Evolutionary conservation across 192 early-diverging fungal species (phyloP).

Genomic region (Mortierella claussenii): DNA sequence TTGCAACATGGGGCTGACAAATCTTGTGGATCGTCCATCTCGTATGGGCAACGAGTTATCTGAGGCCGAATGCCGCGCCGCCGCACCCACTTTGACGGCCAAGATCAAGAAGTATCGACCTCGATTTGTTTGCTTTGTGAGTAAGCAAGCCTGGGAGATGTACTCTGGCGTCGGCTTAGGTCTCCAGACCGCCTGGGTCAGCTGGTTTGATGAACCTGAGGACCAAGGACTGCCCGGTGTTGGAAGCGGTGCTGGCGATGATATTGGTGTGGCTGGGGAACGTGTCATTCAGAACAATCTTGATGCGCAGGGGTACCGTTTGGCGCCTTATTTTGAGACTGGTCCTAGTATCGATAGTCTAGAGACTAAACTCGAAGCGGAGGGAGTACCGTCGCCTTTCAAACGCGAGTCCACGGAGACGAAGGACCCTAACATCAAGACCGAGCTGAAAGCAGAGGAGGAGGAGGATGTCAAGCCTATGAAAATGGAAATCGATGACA

Average conservation of each 20-base stretch:
- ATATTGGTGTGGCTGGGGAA: not conserved
- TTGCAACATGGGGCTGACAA: slow-evolving; percentile 73
- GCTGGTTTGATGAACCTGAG: slow-evolving; percentile 33
- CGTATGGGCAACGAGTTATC: slow-evolving; percentile 68
- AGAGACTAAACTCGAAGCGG: slow-evolving; percentile 6
- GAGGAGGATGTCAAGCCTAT: slow-evolving; percentile 1
- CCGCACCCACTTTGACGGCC: slow-evolving; percentile 66
- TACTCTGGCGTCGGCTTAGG: slow-evolving; percentile 56
- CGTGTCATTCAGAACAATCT: slow-evolving; percentile 33
- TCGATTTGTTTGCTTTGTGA: slow-evolving; percentile 73
- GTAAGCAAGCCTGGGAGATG: slow-evolving; percentile 76
- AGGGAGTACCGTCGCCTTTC: slow-evolving; percentile 15
- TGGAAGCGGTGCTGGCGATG: not conserved
- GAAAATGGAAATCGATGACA: slow-evolving; percentile 15
- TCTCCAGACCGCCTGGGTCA: slow-evolving; percentile 39
- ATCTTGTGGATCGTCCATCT: slow-evolving; percentile 70
- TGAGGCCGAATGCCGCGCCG: slow-evolving; percentile 64
- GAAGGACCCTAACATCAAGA: slow-evolving; percentile 5
- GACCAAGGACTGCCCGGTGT: not conserved
- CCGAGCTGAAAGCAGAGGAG: not conserved
- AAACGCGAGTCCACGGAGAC: slow-evolving; percentile 3
- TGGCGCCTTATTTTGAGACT: slow-evolving; percentile 31
- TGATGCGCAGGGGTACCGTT: slow-evolving; percentile 30
- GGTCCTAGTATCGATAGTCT: slow-evolving; percentile 16
- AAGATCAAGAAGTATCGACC: slow-evolving; percentile 72